phyloP scores from a whole-genome alignment of 192 early-diverging fungal genomes.

The Umbelopsis vinacea region DNA sequence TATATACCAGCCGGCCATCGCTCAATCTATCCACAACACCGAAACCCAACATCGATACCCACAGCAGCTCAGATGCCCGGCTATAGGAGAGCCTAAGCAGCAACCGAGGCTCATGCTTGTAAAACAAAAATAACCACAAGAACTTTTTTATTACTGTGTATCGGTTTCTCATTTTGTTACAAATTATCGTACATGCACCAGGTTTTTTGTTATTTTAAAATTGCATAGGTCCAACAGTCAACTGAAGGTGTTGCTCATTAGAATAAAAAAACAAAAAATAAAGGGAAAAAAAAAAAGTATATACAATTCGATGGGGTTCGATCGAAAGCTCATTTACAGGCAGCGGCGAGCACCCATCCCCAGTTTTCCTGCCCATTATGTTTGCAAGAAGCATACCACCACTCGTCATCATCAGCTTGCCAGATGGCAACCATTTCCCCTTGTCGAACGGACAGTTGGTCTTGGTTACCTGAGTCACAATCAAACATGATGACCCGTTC shows the following conservation, averaged over 20 bases:
- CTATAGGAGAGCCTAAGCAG: not conserved
- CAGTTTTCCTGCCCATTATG: constrained; percentile 2
- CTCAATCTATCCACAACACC: not conserved
- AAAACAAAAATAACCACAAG: too few species aligned
- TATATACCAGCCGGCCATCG: not conserved
- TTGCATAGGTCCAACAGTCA: too few species aligned
- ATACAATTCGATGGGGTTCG: too few species aligned
- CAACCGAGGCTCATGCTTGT: too few species aligned
- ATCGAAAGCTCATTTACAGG: constrained; percentile 4
- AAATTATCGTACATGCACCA: too few species aligned
- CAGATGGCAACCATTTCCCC: constrained; percentile 1
- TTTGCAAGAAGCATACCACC: constrained; percentile 13
- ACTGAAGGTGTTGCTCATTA: not conserved
- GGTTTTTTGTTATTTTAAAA: too few species aligned
- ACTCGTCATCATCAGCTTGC: constrained; percentile 21
- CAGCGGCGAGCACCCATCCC: constrained; percentile 9
- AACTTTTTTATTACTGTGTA: too few species aligned
- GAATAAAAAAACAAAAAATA: not conserved
- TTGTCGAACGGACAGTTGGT: constrained; percentile 7
- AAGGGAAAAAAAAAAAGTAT: not conserved
- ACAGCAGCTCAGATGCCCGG: not conserved
- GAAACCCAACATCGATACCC: not conserved
- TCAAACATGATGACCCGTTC: constrained; percentile 4
- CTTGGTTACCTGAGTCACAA: not conserved
- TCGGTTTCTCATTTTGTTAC: too few species aligned